Percentiles rank a stretch among this genome's conserved stretches.
These are phyloP conservation scores for Phytophthora chlamydospora DNA, from an alignment of 352 stramenopile genomes.

Conservation along the genomic window DNA sequence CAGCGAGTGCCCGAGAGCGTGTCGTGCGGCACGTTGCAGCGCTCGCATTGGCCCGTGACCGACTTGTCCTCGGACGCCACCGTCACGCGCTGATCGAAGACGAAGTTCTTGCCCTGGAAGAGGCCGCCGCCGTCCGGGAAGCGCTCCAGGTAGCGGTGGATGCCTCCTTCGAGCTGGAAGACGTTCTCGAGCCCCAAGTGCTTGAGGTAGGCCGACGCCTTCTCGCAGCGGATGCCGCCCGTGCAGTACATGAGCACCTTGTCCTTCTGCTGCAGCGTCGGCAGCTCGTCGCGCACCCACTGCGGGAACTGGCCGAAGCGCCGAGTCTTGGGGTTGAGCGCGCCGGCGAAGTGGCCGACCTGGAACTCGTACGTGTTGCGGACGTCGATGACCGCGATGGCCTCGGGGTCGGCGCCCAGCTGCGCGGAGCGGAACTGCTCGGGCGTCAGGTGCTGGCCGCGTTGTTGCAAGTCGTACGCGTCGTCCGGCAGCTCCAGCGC, in stretches of 20 bases:
- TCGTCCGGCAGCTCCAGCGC: constrained; percentile 69
- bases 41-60: constrained; percentile 69
- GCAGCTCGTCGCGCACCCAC: constrained; percentile 63
- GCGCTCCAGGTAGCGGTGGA: constrained; percentile 85
- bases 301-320: constrained; percentile 83
- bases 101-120: constrained; percentile 88
- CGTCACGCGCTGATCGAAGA: constrained; percentile 84
- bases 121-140: constrained; percentile 71
- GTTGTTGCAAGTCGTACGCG: constrained; percentile 49
- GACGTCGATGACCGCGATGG: constrained; percentile 71
- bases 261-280: constrained; percentile 62
- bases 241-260: constrained; percentile 91
- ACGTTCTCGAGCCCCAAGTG: constrained; percentile 73
- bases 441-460: constrained; percentile 65
- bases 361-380: constrained; percentile 87
- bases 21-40: constrained; percentile 68
- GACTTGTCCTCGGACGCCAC: constrained; percentile 60
- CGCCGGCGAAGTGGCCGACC: constrained; percentile 74
- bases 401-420: constrained; percentile 20
- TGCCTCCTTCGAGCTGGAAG: constrained; percentile 82
- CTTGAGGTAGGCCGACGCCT: constrained; percentile 79
- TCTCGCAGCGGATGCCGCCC: constrained; percentile 85
- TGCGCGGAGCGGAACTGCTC: constrained; percentile 66
- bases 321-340: constrained; percentile 81
- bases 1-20: constrained; percentile 68